These are phyloP conservation scores for Gossypium arboreum DNA, from an alignment of 345 rosid species.

Conservation along the genomic window DNA sequence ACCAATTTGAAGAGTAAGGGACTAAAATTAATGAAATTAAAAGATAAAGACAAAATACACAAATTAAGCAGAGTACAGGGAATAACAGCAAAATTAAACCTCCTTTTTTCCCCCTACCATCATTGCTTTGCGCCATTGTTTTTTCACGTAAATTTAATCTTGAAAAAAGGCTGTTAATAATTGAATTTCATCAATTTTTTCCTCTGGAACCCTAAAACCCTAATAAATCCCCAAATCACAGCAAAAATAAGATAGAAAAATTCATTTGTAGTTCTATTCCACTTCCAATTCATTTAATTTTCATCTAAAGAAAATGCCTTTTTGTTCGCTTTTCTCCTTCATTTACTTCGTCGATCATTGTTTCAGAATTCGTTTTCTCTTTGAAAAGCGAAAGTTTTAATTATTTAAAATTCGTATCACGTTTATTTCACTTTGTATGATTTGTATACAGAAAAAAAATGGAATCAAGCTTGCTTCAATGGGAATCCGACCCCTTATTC, in stretches of 20 bases:
- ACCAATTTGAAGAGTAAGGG: too few species aligned
- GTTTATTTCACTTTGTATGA: not conserved
- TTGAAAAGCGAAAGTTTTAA: not conserved
- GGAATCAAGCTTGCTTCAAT: constrained; percentile 45
- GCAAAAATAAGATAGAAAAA: not conserved
- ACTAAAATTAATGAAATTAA: too few species aligned
- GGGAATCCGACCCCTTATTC: constrained; percentile 64
- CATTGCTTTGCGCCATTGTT: not conserved
- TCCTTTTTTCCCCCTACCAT: too few species aligned
- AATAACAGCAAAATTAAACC: too few species aligned
- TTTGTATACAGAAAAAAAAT: constrained; percentile 14
- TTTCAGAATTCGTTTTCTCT: not conserved
- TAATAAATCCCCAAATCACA: not conserved
- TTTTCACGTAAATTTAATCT: not conserved
- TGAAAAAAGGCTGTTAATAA: not conserved
- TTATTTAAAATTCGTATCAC: not conserved
- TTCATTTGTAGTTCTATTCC: not conserved
- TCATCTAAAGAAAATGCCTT: not conserved
- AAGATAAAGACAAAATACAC: too few species aligned
- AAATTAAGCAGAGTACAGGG: too few species aligned
- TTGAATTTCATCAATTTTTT: not conserved
- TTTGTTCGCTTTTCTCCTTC: not conserved
- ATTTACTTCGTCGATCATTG: constrained; percentile 1
- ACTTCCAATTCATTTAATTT: not conserved
- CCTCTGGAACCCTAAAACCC: not conserved